These are phyloP conservation scores for Euryodendron excelsum DNA, from an alignment of 148 eudicot genomes.

Conservation along the genomic window DNA sequence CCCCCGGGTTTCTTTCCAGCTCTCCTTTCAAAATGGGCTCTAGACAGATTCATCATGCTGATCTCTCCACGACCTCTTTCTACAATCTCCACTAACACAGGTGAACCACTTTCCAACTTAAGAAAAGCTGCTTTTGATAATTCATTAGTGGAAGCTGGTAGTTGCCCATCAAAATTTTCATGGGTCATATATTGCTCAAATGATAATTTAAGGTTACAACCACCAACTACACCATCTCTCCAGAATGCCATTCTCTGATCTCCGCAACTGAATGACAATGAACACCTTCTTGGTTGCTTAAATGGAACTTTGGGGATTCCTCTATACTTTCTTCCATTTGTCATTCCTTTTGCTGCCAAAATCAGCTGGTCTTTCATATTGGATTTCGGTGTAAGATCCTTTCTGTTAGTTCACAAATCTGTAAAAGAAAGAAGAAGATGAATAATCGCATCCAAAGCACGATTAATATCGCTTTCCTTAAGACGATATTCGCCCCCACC, in stretches of 20 bases:
- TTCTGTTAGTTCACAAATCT: too few species aligned
- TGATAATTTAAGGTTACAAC: conserved; percentile 38
- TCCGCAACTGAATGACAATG: conserved; percentile 11
- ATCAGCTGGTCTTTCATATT: conserved; percentile 18
- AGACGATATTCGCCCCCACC: too few species aligned
- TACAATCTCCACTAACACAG: conserved; percentile 7
- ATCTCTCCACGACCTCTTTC: conserved; percentile 1
- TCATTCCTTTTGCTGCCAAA: conserved; percentile 19
- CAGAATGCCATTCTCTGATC: conserved; percentile 17
- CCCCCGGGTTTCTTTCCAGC: too few species aligned
- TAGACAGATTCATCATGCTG: not conserved
- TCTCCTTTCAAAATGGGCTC: too few species aligned
- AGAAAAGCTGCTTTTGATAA: not conserved
- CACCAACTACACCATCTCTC: conserved; percentile 16
- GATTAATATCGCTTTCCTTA: too few species aligned
- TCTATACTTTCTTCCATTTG: not conserved
- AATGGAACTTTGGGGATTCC: conserved; percentile 31
- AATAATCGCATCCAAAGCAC: too few species aligned
- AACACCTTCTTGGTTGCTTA: conserved; percentile 55
- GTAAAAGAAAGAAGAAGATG: too few species aligned
- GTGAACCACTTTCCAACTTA: not conserved
- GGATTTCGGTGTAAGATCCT: conserved; percentile 10
- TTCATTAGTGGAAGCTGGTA: too few species aligned
- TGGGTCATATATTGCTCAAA: conserved; percentile 28
- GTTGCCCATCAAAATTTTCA: conserved; percentile 8